A percentile compares a stretch with the other conserved stretches of the same genome.
phyloP scores from a whole-genome alignment of 306 rosid genomes.

The Abrus precatorius region DNA sequence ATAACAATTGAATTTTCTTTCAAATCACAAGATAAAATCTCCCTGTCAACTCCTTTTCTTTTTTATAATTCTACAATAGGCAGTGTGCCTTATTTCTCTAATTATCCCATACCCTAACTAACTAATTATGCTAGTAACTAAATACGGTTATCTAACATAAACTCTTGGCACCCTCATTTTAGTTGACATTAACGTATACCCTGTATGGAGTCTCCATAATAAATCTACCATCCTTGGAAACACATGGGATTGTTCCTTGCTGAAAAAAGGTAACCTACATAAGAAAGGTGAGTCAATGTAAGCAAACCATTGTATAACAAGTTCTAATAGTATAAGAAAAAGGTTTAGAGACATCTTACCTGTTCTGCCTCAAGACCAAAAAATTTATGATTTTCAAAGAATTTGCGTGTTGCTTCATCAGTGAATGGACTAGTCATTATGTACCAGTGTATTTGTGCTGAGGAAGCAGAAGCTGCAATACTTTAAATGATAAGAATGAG shows the following conservation, averaged over 20 bases:
- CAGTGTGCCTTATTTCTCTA: no score
- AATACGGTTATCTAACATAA: background rate
- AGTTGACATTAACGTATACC: slow-evolving; percentile 53
- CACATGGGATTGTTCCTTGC: slow-evolving; percentile 98
- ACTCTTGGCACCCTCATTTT: slow-evolving; percentile 21
- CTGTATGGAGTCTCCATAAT: slow-evolving; percentile 90
- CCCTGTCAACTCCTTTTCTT: no score
- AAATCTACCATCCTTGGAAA: slow-evolving; percentile 92
- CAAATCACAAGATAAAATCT: no score
- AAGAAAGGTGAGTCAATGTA: slow-evolving; percentile 48
- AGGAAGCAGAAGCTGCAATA: slow-evolving; percentile 68
- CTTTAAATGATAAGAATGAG: slow-evolving; percentile 38
- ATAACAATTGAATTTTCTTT: no score
- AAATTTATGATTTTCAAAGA: slow-evolving; percentile 84
- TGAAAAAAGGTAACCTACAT: slow-evolving; percentile 91
- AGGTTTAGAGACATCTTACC: slow-evolving; percentile 54
- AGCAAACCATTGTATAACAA: slow-evolving; percentile 42
- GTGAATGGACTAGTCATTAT: slow-evolving; percentile 99
- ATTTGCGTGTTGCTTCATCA: slow-evolving; percentile 87
- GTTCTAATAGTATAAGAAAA: slow-evolving; percentile 12
- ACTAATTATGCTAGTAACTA: no score
- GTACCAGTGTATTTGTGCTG: slow-evolving; percentile 89
- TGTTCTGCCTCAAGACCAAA: slow-evolving; percentile 96
- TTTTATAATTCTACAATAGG: no score
- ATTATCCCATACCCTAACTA: no score